phyloP scores from a whole-genome alignment of 2,329 filamentous ascomycete genomes.

The Tricladium varicosporioides region DNA sequence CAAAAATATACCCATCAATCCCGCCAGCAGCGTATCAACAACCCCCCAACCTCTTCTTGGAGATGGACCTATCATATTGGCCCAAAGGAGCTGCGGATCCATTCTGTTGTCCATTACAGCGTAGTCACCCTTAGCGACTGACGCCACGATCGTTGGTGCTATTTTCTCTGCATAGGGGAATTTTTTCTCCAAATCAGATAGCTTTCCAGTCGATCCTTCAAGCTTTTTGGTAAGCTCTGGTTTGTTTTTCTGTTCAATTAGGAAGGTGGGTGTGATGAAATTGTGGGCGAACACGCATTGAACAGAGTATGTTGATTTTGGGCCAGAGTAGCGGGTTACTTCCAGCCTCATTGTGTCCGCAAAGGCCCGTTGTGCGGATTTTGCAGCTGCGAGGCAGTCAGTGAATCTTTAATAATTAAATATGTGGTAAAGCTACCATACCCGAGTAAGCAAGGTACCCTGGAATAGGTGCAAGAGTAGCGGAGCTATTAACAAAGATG shows the following conservation, averaged over 20 bases:
- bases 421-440: too few species aligned
- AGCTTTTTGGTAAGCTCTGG: background rate
- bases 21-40: background rate
- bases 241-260: background rate
- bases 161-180: background rate
- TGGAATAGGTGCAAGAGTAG: background rate
- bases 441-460: slow-evolving; percentile 2
- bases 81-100: background rate
- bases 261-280: background rate
- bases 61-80: slow-evolving; percentile 1
- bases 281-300: background rate
- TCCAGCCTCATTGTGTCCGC: slow-evolving; percentile 1
- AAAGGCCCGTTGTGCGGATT: background rate
- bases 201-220: background rate
- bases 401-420: too few species aligned
- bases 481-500: slow-evolving; percentile 1
- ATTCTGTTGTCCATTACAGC: background rate
- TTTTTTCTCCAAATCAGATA: background rate
- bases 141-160: background rate
- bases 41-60: slow-evolving; percentile 2
- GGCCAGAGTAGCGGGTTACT: background rate
- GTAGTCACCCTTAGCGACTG: background rate
- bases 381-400: background rate
- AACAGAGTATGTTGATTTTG: background rate
- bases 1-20: background rate